Percentiles rank a stretch among this genome's conserved stretches.
phyloP scores from a whole-genome alignment of 2,329 filamentous ascomycete species.

The Penicillium polonicum region DNA sequence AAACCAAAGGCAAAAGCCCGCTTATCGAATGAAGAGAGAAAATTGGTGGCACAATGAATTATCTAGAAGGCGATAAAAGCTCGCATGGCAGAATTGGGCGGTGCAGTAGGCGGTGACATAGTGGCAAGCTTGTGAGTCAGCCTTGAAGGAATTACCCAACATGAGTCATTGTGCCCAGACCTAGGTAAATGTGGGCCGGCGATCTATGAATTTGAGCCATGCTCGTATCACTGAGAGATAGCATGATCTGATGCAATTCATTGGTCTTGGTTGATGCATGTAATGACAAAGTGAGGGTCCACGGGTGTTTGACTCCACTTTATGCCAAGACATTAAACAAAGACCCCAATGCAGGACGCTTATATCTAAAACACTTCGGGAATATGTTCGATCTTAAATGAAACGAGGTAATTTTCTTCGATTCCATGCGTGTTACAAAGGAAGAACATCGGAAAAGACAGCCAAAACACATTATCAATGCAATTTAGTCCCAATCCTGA shows the following conservation, averaged over 20 bases:
- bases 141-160: neutral
- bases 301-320: neutral
- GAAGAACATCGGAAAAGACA: neutral
- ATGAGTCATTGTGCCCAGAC: slow-evolving; percentile 10
- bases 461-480: slow-evolving; percentile 10
- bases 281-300: neutral
- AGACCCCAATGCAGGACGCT: neutral
- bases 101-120: slow-evolving; percentile 16
- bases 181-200: neutral
- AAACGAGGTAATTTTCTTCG: no score
- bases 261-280: neutral
- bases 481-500: slow-evolving; percentile 7
- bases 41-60: slow-evolving; percentile 13
- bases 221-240: neutral
- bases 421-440: neutral
- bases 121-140: slow-evolving; percentile 8
- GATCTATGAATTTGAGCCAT: slow-evolving; percentile 12
- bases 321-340: neutral
- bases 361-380: neutral
- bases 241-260: neutral
- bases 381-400: neutral
- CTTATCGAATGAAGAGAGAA: neutral
- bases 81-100: slow-evolving; percentile 22
- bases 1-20: neutral
- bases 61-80: slow-evolving; percentile 21